Evolutionary conservation across 371 early-diverging fungal genomes (phyloP).

Genomic region (Neoconidiobolus thromboides): DNA sequence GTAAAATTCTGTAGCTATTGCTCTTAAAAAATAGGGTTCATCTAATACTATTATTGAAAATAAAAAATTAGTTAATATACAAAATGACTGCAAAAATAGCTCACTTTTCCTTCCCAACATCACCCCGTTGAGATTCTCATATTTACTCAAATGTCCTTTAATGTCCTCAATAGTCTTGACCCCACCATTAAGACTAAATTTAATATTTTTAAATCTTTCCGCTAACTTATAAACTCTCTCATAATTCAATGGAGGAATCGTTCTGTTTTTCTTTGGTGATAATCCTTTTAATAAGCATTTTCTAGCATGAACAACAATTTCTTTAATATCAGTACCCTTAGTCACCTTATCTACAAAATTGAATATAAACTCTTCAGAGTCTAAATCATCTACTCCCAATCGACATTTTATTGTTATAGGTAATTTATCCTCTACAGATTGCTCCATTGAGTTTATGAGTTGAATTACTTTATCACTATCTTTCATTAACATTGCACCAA

Average conservation of each 20-base stretch:
- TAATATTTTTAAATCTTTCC: constrained; percentile 34
- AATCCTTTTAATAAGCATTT: constrained; percentile 69
- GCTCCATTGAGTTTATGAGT: constrained; percentile 34
- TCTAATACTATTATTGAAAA: too few relatives aligned
- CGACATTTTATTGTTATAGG: constrained; percentile 59
- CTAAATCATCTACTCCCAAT: constrained; percentile 49
- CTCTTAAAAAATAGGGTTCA: too few relatives aligned
- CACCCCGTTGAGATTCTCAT: too few relatives aligned
- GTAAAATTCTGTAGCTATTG: too few relatives aligned
- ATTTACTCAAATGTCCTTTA: too few relatives aligned
- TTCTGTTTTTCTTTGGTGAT: constrained; percentile 69
- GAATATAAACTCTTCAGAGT: constrained; percentile 35
- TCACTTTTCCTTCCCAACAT: too few relatives aligned
- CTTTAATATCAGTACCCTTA: constrained; percentile 17
- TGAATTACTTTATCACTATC: constrained; percentile 30
- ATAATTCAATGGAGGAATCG: constrained; percentile 58
- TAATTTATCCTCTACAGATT: constrained; percentile 16
- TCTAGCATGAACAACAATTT: constrained; percentile 71
- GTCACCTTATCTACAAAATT: constrained; percentile 28
- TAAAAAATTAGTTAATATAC: too few relatives aligned
- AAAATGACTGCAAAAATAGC: too few relatives aligned
- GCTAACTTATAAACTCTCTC: constrained; percentile 47
- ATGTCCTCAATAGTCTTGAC: constrained; percentile 19
- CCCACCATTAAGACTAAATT: constrained; percentile 67
- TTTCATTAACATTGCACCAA: constrained; percentile 64